Percentiles rank a stretch among this genome's conserved stretches.
These are phyloP conservation scores for Solanum piurae DNA, from an alignment of 257 asterid species.

Conservation along the genomic window DNA sequence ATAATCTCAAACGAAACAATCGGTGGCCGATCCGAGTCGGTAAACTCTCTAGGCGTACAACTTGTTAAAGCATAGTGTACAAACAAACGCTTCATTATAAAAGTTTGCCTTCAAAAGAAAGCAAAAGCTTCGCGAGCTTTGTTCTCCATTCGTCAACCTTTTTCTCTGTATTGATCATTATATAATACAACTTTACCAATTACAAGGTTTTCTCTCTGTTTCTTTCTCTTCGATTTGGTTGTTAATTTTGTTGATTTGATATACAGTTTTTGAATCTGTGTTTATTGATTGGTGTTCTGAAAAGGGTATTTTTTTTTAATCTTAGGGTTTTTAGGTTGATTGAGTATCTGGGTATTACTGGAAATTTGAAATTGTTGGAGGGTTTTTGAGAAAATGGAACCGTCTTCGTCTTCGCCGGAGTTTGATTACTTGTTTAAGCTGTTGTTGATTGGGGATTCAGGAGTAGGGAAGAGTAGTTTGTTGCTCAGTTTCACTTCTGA, in stretches of 20 bases:
- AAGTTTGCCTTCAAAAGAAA: background rate
- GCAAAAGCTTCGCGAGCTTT: background rate
- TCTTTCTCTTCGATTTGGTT: background rate
- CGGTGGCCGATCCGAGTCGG: background rate
- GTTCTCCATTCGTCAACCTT: background rate
- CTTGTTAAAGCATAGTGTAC: background rate
- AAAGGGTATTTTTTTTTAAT: background rate
- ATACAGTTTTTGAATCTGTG: background rate
- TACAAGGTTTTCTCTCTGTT: background rate
- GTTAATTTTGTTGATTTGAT: background rate
- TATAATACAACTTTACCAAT: background rate
- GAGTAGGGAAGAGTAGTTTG: constrained; percentile 86
- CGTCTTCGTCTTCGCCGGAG: constrained; percentile 33
- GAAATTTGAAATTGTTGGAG: constrained; percentile 4
- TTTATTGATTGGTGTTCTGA: background rate
- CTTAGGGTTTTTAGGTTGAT: background rate
- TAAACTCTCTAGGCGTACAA: background rate
- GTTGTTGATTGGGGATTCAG: constrained; percentile 73
- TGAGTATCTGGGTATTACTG: background rate
- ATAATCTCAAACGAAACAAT: background rate
- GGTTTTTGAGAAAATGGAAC: constrained; percentile 12
- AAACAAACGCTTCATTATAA: background rate
- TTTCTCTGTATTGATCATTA: background rate
- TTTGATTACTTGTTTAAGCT: constrained; percentile 36
- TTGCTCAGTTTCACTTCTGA: constrained; percentile 88